Conservation (phyloP, 805 yeast genomes). For the Candida adriatica region DNA sequence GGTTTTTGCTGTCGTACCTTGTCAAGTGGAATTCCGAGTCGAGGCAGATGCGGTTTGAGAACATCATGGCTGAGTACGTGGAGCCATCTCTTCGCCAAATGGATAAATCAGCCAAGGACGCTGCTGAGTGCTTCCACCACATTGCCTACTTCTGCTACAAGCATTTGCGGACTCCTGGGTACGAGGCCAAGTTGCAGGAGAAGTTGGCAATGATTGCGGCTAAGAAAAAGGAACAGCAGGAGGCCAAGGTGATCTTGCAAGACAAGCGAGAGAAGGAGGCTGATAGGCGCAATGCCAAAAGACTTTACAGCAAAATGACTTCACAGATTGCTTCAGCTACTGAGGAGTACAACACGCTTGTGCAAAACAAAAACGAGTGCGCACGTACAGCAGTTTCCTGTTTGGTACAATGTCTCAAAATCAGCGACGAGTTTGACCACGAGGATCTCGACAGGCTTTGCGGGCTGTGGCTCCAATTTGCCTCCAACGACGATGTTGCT, state of each 20-base stretch:
- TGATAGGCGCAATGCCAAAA: slow-evolving; percentile 46
- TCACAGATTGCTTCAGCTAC: slow-evolving; percentile 43
- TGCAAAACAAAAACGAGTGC: slow-evolving; percentile 34
- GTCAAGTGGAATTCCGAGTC: slow-evolving; percentile 71
- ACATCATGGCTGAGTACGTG: slow-evolving; percentile 52
- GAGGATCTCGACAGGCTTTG: slow-evolving; percentile 70
- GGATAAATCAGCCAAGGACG: slow-evolving; percentile 20
- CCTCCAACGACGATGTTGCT: slow-evolving; percentile 34
- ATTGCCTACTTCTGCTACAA: slow-evolving; percentile 71
- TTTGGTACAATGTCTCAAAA: slow-evolving; percentile 48
- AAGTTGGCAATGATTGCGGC: slow-evolving; percentile 32
- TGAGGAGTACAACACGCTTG: slow-evolving; percentile 35
- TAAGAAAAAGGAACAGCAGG: slow-evolving; percentile 41
- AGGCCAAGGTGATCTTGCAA: slow-evolving; percentile 38
- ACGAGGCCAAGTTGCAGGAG: slow-evolving; percentile 38
- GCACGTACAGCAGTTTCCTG: slow-evolving; percentile 49
- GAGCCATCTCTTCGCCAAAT: slow-evolving; percentile 23
- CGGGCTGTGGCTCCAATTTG: slow-evolving; percentile 73
- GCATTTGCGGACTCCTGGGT: slow-evolving; percentile 42
- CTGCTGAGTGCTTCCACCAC: slow-evolving; percentile 44
- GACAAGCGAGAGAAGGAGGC: slow-evolving; percentile 33
- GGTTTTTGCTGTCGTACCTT: slow-evolving; percentile 32
- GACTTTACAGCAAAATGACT: slow-evolving; percentile 43
- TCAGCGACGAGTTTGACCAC: slow-evolving; percentile 37
- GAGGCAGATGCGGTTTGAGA: slow-evolving; percentile 56